Percentiles rank a stretch among this genome's conserved stretches.
phyloP scores from a whole-genome alignment of 768 basidiomycete genomes.

The Leccinum longicurvipes region DNA sequence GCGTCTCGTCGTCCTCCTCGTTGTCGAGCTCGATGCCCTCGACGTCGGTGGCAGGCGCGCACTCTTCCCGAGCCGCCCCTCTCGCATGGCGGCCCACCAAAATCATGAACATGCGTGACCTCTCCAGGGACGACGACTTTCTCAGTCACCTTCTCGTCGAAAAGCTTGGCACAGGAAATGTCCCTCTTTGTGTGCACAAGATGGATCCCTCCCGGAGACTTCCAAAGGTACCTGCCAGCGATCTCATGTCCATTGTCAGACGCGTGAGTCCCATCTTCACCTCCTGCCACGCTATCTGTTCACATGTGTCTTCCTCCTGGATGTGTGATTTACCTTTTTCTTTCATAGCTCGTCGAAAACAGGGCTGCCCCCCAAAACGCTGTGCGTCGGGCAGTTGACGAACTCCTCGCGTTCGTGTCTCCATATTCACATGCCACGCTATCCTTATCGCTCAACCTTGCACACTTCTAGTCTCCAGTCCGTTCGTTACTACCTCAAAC shows the following conservation, averaged over 20 bases:
- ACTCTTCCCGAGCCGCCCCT: conserved; percentile 21
- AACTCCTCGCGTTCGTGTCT: conserved; percentile 65
- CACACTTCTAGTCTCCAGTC: conserved; percentile 54
- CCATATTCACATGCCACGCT: conserved; percentile 11
- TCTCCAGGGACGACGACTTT: conserved; percentile 89
- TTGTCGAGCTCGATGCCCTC: conserved; percentile 32
- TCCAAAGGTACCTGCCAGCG: conserved; percentile 68
- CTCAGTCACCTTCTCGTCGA: conserved; percentile 86
- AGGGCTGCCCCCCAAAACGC: conserved; percentile 55
- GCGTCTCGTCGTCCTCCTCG: conserved; percentile 24
- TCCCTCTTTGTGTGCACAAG: conserved; percentile 85
- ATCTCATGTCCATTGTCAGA: conserved; percentile 69
- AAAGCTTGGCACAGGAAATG: conserved; percentile 76
- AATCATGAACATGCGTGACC: conserved; percentile 89
- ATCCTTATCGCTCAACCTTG: conserved; percentile 16
- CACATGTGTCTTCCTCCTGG: conserved; percentile 22
- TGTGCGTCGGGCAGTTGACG: conserved; percentile 72
- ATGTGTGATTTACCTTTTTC: conserved; percentile 14
- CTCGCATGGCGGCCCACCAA: conserved; percentile 77
- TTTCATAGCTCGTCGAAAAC: conserved; percentile 52
- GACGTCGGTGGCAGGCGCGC: conserved; percentile 24
- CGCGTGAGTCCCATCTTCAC: conserved; percentile 53
- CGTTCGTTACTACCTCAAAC: conserved; percentile 74
- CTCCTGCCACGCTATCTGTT: conserved; percentile 29
- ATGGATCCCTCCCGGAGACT: conserved; percentile 78